Evolutionary conservation across 805 yeast species (phyloP).

Genomic region (Metschnikowia hibisci): DNA sequence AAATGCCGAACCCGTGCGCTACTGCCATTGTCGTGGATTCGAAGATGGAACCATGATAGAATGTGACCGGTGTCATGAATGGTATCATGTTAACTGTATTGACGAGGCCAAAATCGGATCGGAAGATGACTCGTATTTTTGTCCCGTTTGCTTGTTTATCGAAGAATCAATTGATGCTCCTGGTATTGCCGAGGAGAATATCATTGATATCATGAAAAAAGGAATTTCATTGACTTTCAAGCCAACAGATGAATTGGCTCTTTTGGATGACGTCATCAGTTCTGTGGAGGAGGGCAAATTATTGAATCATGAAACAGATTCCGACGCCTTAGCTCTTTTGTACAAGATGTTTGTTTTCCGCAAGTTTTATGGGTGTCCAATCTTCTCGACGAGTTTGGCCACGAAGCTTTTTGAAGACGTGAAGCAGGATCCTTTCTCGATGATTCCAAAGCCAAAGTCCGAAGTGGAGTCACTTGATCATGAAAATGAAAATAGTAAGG

Average conservation of each 20-base stretch:
- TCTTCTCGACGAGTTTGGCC: background rate
- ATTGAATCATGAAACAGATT: background rate
- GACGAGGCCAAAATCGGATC: conserved; percentile 13
- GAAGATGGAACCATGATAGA: conserved; percentile 65
- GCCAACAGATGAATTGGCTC: conserved; percentile 9
- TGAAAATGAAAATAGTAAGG: background rate
- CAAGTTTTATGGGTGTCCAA: conserved; percentile 16
- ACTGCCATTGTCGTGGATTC: conserved; percentile 59
- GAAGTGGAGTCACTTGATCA: too few relatives aligned
- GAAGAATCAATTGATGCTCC: background rate
- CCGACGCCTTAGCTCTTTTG: background rate
- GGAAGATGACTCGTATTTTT: conserved; percentile 15
- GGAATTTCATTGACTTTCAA: conserved; percentile 5
- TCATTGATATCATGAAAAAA: conserved; percentile 4
- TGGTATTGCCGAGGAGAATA: background rate
- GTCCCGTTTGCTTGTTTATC: conserved; percentile 14
- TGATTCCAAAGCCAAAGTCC: background rate
- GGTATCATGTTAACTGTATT: conserved; percentile 66
- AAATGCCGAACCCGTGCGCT: conserved; percentile 21
- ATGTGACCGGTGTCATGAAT: conserved; percentile 66
- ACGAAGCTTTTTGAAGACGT: background rate
- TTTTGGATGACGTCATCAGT: conserved; percentile 4
- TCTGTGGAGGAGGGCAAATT: background rate
- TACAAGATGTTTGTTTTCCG: conserved; percentile 15
- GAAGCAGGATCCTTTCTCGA: background rate